These are phyloP conservation scores for Aspergillus felis DNA, from an alignment of 2,329 filamentous ascomycete genomes.

Conservation along the genomic window DNA sequence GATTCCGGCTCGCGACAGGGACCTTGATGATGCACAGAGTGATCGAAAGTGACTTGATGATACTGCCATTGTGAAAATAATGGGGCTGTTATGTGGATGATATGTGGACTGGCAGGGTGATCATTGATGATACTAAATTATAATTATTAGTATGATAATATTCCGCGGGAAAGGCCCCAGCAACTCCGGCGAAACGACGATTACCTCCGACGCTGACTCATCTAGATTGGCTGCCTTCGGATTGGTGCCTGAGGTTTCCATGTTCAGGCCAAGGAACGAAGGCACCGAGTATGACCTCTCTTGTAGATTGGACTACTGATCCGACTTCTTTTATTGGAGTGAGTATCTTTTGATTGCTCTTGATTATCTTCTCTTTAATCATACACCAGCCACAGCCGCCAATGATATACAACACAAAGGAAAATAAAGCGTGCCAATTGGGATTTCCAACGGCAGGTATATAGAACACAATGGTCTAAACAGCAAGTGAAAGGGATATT, in stretches of 20 bases:
- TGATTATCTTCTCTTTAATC: background rate
- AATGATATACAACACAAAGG: background rate
- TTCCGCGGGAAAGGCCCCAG: background rate
- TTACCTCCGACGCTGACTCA: background rate
- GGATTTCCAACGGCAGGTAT: background rate
- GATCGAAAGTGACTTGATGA: slow-evolving; percentile 30
- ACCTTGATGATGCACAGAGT: slow-evolving; percentile 26
- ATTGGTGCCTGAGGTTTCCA: background rate
- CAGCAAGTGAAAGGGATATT: background rate
- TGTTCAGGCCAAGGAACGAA: background rate
- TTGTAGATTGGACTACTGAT: background rate
- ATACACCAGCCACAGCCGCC: background rate
- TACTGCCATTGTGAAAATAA: slow-evolving; percentile 29
- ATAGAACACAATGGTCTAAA: background rate
- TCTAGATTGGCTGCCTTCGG: background rate
- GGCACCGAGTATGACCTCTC: background rate
- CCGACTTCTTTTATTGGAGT: background rate
- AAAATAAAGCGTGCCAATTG: background rate
- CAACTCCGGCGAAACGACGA: background rate
- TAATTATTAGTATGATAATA: background rate
- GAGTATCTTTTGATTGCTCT: background rate
- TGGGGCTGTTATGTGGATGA: slow-evolving; percentile 4
- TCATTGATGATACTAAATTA: background rate
- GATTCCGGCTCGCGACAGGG: slow-evolving; percentile 13
- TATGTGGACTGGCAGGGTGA: slow-evolving; percentile 21